Conservation (phyloP, 208 protist species). For the Naegleria fowleri region DNA sequence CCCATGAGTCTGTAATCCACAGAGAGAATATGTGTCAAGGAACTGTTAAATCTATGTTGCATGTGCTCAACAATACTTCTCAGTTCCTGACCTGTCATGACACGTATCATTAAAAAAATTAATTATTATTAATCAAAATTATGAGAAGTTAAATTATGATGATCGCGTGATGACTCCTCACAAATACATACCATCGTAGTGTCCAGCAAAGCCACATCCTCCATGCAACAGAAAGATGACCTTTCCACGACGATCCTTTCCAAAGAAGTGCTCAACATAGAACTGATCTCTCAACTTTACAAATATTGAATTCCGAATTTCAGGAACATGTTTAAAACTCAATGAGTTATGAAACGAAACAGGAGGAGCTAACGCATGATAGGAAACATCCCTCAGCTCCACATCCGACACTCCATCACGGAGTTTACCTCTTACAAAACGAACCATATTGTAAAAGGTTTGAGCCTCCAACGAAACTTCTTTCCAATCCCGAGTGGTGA, state of each 20-base stretch:
- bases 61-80: neutral
- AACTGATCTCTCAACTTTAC: neutral
- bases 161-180: no score
- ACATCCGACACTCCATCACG: neutral
- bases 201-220: neutral
- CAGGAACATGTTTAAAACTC: neutral
- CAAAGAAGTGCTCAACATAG: neutral
- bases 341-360: neutral
- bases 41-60: neutral
- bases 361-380: neutral
- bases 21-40: neutral
- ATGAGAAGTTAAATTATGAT: no score
- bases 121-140: no score
- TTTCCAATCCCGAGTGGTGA: neutral
- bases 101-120: no score
- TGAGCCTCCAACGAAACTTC: neutral
- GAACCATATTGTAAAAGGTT: neutral
- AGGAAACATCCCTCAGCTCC: no score
- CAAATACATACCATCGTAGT: neutral
- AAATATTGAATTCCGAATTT: neutral
- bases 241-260: neutral
- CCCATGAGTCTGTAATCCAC: neutral
- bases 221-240: neutral
- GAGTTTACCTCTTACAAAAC: neutral
- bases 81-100: neutral